Base-by-base conservation (phyloP, 768 basidiomycete genomes). In the Fomitopsis pulvina region DNA sequence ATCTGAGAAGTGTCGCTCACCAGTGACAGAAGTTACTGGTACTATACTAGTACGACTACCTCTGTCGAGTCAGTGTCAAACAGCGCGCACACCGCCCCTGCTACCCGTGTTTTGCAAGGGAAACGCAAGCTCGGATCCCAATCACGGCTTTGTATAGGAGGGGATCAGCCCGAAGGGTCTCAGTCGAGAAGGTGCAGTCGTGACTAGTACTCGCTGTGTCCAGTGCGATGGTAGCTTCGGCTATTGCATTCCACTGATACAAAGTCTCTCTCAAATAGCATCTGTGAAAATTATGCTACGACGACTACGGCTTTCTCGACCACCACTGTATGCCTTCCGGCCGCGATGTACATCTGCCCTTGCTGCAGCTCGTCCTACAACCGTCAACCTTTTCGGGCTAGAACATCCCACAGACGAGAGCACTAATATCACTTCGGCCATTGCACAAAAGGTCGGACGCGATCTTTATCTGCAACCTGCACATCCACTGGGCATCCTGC, bases 401-500 rank as follows among this genome's bases (percentile, higher is more conserved):
- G 66, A 69, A n/a, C 89, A 93, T 68, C 73, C 79, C 2, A 76
- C 72, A n/a, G 96, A 99, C 71, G 66, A 71, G 26, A 75, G 71
- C 66, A 89, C 94, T 34, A 99, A 99, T 67, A 76, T 91, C 34
- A 86, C 93, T 1, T 78, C 87, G 21, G 74, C 91, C 22, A 92
- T 99, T 60, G 73, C 92, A 48, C 77, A 84, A 41, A 95, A 93
- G 66, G 70, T 95, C 32, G 75, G 82, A 9, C 73, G 83, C 14
- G 79, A 79, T 30, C 76, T 99, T 21, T 91, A 96, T 65, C 74
- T 78, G 18, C 74, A 83, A 52, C 80, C 81, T 21, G 70, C 76
- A 3, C 96, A 99, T 61, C 96, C 96, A 2, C 76, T 98, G 47
- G 79, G 78, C 64, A 97, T 89, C 47, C 80, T 98, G 39, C 87